Evolutionary conservation across 371 early-diverging fungal genomes (phyloP), one percentile per base, ranked within the genome.

Genomic region (Mucor racemosus): DNA sequence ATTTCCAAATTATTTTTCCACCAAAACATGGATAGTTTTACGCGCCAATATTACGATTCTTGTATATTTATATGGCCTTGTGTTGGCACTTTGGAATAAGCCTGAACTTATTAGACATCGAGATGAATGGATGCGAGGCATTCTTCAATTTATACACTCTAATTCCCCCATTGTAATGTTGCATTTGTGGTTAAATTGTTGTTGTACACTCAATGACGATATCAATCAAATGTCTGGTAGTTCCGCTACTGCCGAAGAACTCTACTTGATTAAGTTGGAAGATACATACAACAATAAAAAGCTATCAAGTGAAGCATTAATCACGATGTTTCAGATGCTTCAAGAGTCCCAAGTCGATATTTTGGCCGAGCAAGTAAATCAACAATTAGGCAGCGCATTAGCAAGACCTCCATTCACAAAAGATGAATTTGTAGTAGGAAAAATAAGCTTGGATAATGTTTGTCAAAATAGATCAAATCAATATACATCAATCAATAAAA

Each of bases 51-150:
- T 53, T 14, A 68, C 72, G 0, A 67, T 81, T 38, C 68, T 78
- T 10, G 62, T 78, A 1, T 78, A 76, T 39, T 46, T 81, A 3
- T 81, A 81, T 46, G 78, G 78, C 0, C 54, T 81, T 36, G 73
- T 73, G 0, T 44, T 80, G n/a, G 74, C 75, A 0, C 17, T 67
- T n/a, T 61, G 42, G 4, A 66, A 65, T 11, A 57, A 68, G 15
- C 65, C 53, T n/a, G 70, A 67, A 0, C 31, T 21, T 4, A 36
- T 33, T 10, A 21, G 55, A 19, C 19, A 48, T 4, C 40, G 60
- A 9, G 39, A 56, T 1, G 65, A 60, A 13, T 76, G 75, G 74
- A 56, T 64, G 4, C 6, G 39, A 13, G 65, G 71, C 6, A 58
- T 78, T 6, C 42, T 71, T 11, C 66, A 61, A 6, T 81, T 81